These are phyloP conservation scores for Rhododendron mucronatum DNA, from an alignment of 148 eudicot species.

Conservation along the genomic window DNA sequence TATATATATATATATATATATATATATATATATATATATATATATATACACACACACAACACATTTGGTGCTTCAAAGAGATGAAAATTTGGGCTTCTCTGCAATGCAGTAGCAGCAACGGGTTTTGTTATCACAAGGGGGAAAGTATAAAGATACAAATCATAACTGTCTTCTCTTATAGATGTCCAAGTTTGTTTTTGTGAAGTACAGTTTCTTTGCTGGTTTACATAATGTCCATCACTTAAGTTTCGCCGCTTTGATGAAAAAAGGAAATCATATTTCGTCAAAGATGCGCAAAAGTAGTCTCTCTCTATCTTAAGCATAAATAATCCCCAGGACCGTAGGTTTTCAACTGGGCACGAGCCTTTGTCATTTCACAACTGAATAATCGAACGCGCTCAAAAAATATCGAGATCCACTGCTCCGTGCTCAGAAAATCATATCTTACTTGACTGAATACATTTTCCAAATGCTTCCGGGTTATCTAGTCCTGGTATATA, in stretches of 20 bases:
- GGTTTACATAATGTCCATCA: not conserved
- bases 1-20: too few species aligned
- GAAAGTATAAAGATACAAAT: not conserved
- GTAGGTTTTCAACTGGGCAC: not conserved
- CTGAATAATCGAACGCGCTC: not conserved
- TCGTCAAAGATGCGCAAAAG: not conserved
- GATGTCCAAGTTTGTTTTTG: not conserved
- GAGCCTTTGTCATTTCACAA: not conserved
- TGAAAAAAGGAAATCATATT: not conserved
- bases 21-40: too few species aligned
- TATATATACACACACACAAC: too few species aligned
- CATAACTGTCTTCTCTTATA: not conserved
- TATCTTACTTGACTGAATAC: too few species aligned
- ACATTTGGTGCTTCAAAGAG: not conserved
- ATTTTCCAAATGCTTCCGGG: not conserved
- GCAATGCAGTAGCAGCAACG: not conserved
- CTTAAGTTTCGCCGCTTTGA: not conserved
- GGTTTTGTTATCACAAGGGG: not conserved
- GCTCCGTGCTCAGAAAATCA: too few species aligned
- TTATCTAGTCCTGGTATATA: not conserved
- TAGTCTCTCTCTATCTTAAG: not conserved
- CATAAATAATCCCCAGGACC: too few species aligned
- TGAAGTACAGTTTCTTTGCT: not conserved
- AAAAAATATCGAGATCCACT: too few species aligned
- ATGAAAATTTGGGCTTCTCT: not conserved